Conservation (phyloP, 768 basidiomycete genomes). For the Rhizopogon rudus region DNA sequence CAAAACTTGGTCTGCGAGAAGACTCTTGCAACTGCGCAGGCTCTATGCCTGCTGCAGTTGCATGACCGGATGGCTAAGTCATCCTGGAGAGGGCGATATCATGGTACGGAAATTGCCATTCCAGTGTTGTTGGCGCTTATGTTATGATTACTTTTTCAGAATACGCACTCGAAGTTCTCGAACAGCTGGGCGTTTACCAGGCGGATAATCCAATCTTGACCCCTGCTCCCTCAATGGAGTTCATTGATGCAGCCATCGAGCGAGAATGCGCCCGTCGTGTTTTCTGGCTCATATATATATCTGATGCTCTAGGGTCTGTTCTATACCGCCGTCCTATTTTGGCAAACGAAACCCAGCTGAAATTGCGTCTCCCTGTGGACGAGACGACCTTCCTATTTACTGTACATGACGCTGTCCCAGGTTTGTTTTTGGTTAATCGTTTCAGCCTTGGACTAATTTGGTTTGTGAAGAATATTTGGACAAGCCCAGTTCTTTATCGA, state of each 20-base stretch:
- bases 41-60: slow-evolving; percentile 66
- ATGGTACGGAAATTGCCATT: slow-evolving; percentile 20
- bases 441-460: neutral
- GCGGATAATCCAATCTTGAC: slow-evolving; percentile 58
- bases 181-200: slow-evolving; percentile 59
- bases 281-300: slow-evolving; percentile 72
- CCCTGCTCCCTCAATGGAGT: slow-evolving; percentile 52
- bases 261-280: slow-evolving; percentile 77
- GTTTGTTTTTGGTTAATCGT: slow-evolving; percentile 11
- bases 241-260: slow-evolving; percentile 59
- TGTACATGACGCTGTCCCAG: slow-evolving; percentile 32
- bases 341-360: slow-evolving; percentile 40
- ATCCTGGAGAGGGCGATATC: slow-evolving; percentile 23
- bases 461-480: slow-evolving; percentile 59
- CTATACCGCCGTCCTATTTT: slow-evolving; percentile 30
- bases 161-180: slow-evolving; percentile 61
- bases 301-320: slow-evolving; percentile 45
- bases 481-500: slow-evolving; percentile 44
- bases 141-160: slow-evolving; percentile 33
- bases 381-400: slow-evolving; percentile 78
- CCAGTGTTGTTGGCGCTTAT: neutral
- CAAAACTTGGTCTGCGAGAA: slow-evolving; percentile 55
- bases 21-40: slow-evolving; percentile 70
- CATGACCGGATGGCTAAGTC: slow-evolving; percentile 50
- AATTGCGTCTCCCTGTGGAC: slow-evolving; percentile 70